Evolutionary conservation across 257 asterid genomes (phyloP).

Genomic region (Phtheirospermum japonicum): DNA sequence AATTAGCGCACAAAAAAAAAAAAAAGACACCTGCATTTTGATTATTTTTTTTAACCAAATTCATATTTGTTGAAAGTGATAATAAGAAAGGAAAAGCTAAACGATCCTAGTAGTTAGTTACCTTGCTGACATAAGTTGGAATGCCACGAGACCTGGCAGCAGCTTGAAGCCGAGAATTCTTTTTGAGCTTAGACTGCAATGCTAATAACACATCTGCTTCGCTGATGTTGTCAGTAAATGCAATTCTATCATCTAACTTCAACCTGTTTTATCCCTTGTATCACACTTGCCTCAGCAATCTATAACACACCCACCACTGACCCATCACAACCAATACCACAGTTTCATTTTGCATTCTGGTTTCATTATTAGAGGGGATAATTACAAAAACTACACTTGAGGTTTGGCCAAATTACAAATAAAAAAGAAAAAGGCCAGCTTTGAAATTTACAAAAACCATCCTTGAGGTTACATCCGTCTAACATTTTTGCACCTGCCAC

Average conservation of each 20-base stretch:
- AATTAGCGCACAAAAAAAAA: no score
- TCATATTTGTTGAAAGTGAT: constrained; percentile 1
- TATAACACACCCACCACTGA: constrained; percentile 19
- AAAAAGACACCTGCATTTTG: constrained; percentile 14
- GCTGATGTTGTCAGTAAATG: constrained; percentile 85
- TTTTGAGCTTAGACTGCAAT: constrained; percentile 85
- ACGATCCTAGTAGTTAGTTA: constrained; percentile 25
- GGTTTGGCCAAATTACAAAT: no score
- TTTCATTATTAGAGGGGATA: no score
- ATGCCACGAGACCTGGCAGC: constrained; percentile 86
- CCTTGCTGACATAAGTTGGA: constrained; percentile 83
- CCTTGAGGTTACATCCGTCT: no score
- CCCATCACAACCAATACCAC: no score
- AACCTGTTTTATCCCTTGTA: constrained; percentile 81
- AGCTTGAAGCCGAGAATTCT: constrained; percentile 90
- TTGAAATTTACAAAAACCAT: no score
- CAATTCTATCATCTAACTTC: constrained; percentile 50
- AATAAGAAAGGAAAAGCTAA: constrained; percentile 8
- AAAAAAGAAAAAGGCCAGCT: no score
- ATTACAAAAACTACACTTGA: no score
- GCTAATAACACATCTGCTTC: constrained; percentile 88
- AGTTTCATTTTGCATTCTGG: no score
- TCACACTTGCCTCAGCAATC: constrained; percentile 80
- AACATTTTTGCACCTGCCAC: no score
- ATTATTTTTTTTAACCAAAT: not conserved